Percentiles rank a stretch among this genome's conserved stretches.
Conservation (phyloP, 768 basidiomycete species). For the Phaeotremella fagi region DNA sequence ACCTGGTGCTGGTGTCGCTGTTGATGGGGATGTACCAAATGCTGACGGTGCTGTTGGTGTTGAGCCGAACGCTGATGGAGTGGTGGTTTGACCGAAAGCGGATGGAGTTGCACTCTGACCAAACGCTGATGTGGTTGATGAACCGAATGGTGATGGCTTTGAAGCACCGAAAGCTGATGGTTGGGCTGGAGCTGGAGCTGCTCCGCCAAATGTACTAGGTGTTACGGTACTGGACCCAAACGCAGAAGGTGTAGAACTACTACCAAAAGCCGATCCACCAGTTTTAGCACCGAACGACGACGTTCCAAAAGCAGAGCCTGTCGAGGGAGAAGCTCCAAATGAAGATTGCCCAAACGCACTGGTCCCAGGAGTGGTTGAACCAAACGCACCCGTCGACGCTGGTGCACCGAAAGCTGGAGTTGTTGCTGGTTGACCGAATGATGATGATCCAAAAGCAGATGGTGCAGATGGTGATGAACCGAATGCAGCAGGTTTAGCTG, state of each 20-base stretch:
- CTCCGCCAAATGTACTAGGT: neutral
- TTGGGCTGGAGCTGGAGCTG: too few species aligned
- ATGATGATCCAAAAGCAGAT: slow-evolving; percentile 43
- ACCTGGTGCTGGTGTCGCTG: neutral
- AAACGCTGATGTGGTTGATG: slow-evolving; percentile 1
- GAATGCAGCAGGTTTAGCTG: slow-evolving; percentile 11
- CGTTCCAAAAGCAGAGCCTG: slow-evolving; percentile 16
- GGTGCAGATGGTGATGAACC: slow-evolving; percentile 7
- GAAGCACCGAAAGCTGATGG: slow-evolving; percentile 11
- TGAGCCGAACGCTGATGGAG: slow-evolving; percentile 8
- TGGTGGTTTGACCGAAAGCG: slow-evolving; percentile 6
- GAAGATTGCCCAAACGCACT: neutral
- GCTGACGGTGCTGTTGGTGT: neutral
- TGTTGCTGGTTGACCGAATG: slow-evolving; percentile 31
- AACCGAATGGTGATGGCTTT: slow-evolving; percentile 13
- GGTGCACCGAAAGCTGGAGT: slow-evolving; percentile 25
- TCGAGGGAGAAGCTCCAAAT: slow-evolving; percentile 13
- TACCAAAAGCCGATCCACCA: slow-evolving; percentile 9
- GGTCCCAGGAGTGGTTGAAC: neutral
- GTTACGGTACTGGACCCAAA: slow-evolving; percentile 11
- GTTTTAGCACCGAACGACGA: slow-evolving; percentile 16
- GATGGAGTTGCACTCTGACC: slow-evolving; percentile 4
- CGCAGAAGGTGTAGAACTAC: slow-evolving; percentile 4
- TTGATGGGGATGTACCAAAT: neutral
- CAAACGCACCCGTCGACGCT: slow-evolving; percentile 12